Percentiles rank a stretch among this genome's conserved stretches.
Evolutionary conservation across 78 protist genomes (phyloP).

Genomic region (Guillardia theta): DNA sequence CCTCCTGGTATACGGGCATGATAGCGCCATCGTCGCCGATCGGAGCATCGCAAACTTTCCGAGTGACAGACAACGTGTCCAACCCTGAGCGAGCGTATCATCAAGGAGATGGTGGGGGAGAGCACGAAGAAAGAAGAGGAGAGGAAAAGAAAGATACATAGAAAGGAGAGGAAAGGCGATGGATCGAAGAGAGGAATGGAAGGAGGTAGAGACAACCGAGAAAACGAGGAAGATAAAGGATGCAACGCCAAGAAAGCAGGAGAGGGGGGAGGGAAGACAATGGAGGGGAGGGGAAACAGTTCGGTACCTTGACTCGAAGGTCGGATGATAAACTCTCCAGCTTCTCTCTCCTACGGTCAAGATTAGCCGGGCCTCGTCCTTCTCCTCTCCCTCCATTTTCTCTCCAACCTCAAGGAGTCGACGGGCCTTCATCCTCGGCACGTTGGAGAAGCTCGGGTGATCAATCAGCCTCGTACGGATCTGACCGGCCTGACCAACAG

Average conservation of each 20-base stretch:
- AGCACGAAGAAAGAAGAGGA: background rate
- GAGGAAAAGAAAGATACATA: background rate
- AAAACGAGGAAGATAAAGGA: background rate
- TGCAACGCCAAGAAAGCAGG: too few relatives aligned
- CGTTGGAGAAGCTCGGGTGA: background rate
- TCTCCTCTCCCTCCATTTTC: background rate
- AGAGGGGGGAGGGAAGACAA: too few relatives aligned
- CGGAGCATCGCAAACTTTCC: background rate
- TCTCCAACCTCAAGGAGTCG: background rate
- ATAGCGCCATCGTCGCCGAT: too few relatives aligned
- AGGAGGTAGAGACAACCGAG: background rate
- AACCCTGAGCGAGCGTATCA: background rate
- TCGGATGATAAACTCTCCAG: background rate
- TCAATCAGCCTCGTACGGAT: background rate
- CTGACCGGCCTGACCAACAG: background rate
- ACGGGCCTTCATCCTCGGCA: background rate
- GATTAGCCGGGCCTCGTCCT: background rate
- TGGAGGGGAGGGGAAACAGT: background rate
- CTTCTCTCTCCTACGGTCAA: background rate
- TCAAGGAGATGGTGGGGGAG: background rate
- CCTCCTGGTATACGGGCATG: background rate
- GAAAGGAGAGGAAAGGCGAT: too few relatives aligned
- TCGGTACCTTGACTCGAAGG: background rate
- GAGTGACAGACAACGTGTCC: background rate
- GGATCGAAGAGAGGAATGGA: background rate